Conservation (phyloP, 495 filamentous ascomycete species). For the Aspergillus asperescens region DNA sequence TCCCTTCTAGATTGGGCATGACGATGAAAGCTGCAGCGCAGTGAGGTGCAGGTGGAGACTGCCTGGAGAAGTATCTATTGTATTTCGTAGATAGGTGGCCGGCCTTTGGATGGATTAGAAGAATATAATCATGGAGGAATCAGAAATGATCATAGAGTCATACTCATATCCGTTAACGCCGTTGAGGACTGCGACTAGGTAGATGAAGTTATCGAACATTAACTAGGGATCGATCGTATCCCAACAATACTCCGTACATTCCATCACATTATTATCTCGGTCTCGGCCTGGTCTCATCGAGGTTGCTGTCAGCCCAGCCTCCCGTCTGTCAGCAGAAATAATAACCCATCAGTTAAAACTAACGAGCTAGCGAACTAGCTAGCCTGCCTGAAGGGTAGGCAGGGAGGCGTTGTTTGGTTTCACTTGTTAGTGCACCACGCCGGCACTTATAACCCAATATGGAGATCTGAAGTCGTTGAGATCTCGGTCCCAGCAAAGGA, state of each 20-base stretch:
- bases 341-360: too few relatives aligned
- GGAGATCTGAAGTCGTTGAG: slow-evolving; percentile 19
- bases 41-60: too few relatives aligned
- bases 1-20: too few relatives aligned
- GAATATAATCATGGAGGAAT: too few relatives aligned
- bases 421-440: not conserved
- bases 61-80: too few relatives aligned
- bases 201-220: not conserved
- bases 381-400: not conserved
- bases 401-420: not conserved
- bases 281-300: not conserved
- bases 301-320: too few relatives aligned
- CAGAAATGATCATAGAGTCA: not conserved
- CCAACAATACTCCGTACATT: not conserved
- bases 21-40: too few relatives aligned
- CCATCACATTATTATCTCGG: not conserved
- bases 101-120: too few relatives aligned
- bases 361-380: not conserved
- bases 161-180: not conserved
- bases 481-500: slow-evolving; percentile 16
- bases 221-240: not conserved
- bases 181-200: not conserved
- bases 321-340: not conserved
- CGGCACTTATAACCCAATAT: slow-evolving; percentile 16
- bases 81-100: too few relatives aligned